Conservation (phyloP, 177 flowering plant genomes). For the Vitis hybrid region DNA sequence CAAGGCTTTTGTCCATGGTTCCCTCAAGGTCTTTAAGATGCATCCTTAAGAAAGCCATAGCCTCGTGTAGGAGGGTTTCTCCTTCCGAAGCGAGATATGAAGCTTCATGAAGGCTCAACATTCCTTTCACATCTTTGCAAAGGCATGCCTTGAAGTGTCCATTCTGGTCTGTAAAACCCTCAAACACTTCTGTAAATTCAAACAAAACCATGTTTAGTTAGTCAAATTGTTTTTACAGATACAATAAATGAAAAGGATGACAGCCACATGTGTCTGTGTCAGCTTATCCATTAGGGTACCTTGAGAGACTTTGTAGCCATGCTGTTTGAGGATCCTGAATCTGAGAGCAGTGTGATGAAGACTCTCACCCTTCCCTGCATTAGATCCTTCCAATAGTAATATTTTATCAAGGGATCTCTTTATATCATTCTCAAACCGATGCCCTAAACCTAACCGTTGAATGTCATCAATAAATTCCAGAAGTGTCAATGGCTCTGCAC, state of each 20-base stretch:
- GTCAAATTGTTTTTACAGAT: too few relatives aligned
- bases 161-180: constrained; percentile 23
- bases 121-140: constrained; percentile 28
- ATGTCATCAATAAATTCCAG: constrained; percentile 24
- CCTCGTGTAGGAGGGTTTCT: constrained; percentile 40
- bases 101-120: constrained; percentile 53
- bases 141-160: constrained; percentile 24
- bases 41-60: constrained; percentile 25
- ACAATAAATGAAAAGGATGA: background rate
- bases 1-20: background rate
- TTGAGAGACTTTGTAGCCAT: constrained; percentile 34
- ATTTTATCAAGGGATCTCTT: constrained; percentile 10
- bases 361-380: background rate
- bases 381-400: background rate
- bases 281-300: constrained; percentile 22
- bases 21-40: constrained; percentile 17
- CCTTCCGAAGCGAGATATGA: constrained; percentile 33
- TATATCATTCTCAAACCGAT: constrained; percentile 19
- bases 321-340: constrained; percentile 44
- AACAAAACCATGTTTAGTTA: too few relatives aligned
- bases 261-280: background rate
- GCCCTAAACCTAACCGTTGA: constrained; percentile 24
- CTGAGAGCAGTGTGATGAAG: constrained; percentile 33
- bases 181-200: constrained; percentile 31
- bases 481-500: background rate